phyloP scores from a whole-genome alignment of 2,329 filamentous ascomycete species.

The Colletotrichum magnum region DNA sequence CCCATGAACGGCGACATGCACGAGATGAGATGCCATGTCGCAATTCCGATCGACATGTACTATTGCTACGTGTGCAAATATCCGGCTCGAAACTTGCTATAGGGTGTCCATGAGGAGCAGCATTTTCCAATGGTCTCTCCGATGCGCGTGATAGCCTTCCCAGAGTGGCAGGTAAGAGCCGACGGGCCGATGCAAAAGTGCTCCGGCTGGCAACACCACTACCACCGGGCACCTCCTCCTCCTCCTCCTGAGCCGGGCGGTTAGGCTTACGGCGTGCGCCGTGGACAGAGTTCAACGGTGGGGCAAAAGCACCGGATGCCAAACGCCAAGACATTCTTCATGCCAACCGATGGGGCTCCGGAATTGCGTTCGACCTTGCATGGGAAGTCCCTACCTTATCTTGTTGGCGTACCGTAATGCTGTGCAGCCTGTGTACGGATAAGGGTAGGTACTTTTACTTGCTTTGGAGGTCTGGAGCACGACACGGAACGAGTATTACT shows the following conservation, averaged over 20 bases:
- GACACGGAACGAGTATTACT: too few relatives aligned
- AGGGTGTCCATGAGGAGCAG: background rate
- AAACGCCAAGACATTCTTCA: constrained; percentile 37
- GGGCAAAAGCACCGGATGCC: constrained; percentile 31
- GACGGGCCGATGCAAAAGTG: background rate
- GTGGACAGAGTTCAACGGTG: constrained; percentile 22
- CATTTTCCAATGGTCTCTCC: background rate
- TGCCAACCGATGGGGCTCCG: constrained; percentile 33
- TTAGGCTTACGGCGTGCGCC: constrained; percentile 12
- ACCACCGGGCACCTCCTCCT: background rate
- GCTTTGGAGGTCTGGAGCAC: too few relatives aligned
- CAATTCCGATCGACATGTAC: background rate
- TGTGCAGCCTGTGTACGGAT: too few relatives aligned
- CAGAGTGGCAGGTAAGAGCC: constrained; percentile 29
- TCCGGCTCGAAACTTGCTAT: too few relatives aligned
- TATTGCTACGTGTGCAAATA: too few relatives aligned
- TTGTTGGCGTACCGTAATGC: background rate
- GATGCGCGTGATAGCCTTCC: constrained; percentile 16
- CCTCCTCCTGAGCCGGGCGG: constrained; percentile 1
- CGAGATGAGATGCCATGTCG: constrained; percentile 27
- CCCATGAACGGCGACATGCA: constrained; percentile 7
- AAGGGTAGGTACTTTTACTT: too few relatives aligned
- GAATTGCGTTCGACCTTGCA: constrained; percentile 33
- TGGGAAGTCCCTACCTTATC: constrained; percentile 22
- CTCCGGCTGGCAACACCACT: background rate